Conservation (phyloP, 768 basidiomycete species). For the Nevesoporus exiguus region DNA sequence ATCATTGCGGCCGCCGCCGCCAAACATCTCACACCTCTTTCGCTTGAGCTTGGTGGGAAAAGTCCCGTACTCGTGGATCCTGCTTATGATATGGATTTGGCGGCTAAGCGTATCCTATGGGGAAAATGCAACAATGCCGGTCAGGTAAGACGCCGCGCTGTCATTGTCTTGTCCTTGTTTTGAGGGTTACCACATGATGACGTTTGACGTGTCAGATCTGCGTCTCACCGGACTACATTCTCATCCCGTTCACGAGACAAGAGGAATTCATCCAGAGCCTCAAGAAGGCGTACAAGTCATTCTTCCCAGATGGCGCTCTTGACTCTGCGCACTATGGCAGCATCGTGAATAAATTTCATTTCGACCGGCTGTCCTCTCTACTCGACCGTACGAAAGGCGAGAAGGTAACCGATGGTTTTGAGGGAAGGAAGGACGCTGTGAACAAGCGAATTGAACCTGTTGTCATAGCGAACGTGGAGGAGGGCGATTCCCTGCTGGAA, state of each 20-base stretch:
- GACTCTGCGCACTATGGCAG: slow-evolving; percentile 41
- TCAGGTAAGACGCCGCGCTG: slow-evolving; percentile 38
- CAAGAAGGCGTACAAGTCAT: slow-evolving; percentile 39
- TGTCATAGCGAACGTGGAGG: slow-evolving; percentile 51
- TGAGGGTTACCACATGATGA: background rate
- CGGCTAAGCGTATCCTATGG: slow-evolving; percentile 64
- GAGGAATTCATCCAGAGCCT: slow-evolving; percentile 46
- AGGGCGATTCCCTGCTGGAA: slow-evolving; percentile 57
- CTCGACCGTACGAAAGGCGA: slow-evolving; percentile 54
- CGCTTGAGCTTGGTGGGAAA: slow-evolving; percentile 39
- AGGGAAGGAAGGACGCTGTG: slow-evolving; percentile 32
- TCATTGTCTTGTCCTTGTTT: no score
- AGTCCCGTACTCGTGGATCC: slow-evolving; percentile 45
- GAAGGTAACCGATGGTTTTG: slow-evolving; percentile 49
- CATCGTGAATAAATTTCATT: slow-evolving; percentile 55
- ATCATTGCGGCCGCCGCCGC: slow-evolving; percentile 26
- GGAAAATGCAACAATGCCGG: slow-evolving; percentile 66
- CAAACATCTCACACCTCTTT: slow-evolving; percentile 33
- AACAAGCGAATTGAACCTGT: slow-evolving; percentile 55
- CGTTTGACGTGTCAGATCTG: slow-evolving; percentile 30
- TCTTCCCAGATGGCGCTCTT: slow-evolving; percentile 55
- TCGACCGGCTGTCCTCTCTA: slow-evolving; percentile 48
- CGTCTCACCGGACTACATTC: slow-evolving; percentile 43
- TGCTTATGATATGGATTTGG: slow-evolving; percentile 41
- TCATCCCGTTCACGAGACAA: slow-evolving; percentile 41